A percentile compares a stretch with the other conserved stretches of the same genome.
phyloP scores from a whole-genome alignment of 768 basidiomycete species.

The Lanmaoa pseudosensibilis region DNA sequence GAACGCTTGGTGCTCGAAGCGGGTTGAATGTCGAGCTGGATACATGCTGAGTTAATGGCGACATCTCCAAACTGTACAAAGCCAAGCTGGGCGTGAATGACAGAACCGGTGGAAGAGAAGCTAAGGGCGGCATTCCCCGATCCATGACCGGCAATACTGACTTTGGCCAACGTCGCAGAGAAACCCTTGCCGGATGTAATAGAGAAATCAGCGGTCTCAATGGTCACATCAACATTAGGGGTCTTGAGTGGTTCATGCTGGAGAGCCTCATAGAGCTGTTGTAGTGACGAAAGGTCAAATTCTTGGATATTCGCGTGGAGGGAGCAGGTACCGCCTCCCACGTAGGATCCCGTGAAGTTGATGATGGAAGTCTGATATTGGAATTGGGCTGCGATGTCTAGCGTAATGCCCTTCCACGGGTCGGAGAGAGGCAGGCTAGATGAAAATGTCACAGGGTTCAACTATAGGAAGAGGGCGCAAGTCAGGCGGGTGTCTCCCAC shows the following conservation, averaged over 20 bases:
- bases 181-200: not conserved
- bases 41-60: not conserved
- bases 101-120: conserved; percentile 1
- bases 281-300: not conserved
- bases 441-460: conserved; percentile 5
- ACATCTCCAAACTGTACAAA: not conserved
- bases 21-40: conserved; percentile 6
- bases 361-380: not conserved
- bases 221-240: conserved; percentile 4
- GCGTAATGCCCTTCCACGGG: conserved; percentile 1
- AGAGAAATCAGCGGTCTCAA: conserved; percentile 2
- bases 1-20: conserved; percentile 1
- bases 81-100: conserved; percentile 3
- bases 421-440: not conserved
- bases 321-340: not conserved
- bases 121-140: not conserved
- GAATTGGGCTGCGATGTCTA: not conserved
- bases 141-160: conserved; percentile 1
- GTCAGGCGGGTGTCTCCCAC: not conserved
- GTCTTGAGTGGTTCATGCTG: not conserved
- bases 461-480: not conserved
- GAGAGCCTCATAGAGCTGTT: not conserved
- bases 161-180: not conserved
- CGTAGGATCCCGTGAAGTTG: not conserved
- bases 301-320: not conserved